phyloP scores from a whole-genome alignment of 2,329 filamentous ascomycete genomes.

The Phialemonium atrogriseum region DNA sequence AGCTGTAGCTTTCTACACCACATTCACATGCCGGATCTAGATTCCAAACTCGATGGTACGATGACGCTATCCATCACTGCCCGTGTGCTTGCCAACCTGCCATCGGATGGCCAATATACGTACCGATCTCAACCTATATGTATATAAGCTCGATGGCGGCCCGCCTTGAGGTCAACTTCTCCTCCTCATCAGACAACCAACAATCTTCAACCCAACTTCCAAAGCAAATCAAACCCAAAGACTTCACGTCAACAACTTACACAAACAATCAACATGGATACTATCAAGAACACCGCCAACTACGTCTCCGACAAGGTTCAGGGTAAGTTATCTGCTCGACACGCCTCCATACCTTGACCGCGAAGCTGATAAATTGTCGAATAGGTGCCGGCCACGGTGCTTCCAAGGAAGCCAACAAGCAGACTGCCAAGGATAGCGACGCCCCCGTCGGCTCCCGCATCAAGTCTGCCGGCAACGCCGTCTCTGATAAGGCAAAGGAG shows the following conservation, averaged over 20 bases:
- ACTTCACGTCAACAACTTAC: constrained; percentile 5
- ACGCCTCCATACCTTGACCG: background rate
- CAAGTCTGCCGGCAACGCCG: constrained; percentile 20
- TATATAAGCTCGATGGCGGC: no score
- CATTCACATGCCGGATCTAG: no score
- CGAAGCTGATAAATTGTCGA: constrained; percentile 8
- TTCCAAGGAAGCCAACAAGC: constrained; percentile 55
- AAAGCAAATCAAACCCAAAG: constrained; percentile 8
- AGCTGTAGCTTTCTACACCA: no score
- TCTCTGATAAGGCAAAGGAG: constrained; percentile 26
- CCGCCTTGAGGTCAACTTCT: no score
- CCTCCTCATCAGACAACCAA: background rate
- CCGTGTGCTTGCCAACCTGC: no score
- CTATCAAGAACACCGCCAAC: constrained; percentile 45
- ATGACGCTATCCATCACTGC: no score
- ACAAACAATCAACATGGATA: constrained; percentile 26
- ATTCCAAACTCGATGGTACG: no score
- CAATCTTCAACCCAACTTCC: constrained; percentile 8
- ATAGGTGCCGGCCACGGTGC: constrained; percentile 28
- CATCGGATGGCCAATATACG: no score
- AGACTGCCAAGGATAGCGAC: constrained; percentile 46
- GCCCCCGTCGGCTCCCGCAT: constrained; percentile 31
- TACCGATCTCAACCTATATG: no score
- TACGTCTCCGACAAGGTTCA: constrained; percentile 50
- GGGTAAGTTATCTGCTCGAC: constrained; percentile 18